These are phyloP conservation scores for Lipomyces kockii DNA, from an alignment of 805 yeast genomes.

Conservation along the genomic window DNA sequence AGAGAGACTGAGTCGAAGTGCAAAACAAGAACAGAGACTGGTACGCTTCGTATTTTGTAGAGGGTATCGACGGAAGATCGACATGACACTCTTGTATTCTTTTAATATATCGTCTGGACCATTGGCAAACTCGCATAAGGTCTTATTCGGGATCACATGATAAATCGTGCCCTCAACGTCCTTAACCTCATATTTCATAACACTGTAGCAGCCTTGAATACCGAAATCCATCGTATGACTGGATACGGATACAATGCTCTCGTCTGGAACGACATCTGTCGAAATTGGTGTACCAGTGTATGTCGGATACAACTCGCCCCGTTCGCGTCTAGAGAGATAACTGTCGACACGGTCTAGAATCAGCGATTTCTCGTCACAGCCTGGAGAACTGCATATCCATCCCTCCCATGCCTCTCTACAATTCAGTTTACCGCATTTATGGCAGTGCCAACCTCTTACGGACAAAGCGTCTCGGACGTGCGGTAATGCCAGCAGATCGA, in stretches of 20 bases:
- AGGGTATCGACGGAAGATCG: slow-evolving; percentile 9
- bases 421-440: slow-evolving; percentile 13
- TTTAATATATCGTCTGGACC: slow-evolving; percentile 5
- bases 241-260: not conserved
- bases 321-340: slow-evolving; percentile 1
- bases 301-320: not conserved
- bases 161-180: not conserved
- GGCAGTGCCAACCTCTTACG: slow-evolving; percentile 12
- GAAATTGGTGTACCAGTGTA: slow-evolving; percentile 5
- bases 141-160: slow-evolving; percentile 6
- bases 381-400: slow-evolving; percentile 10
- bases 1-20: not conserved
- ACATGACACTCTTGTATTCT: not conserved
- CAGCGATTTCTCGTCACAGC: slow-evolving; percentile 4
- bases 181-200: not conserved
- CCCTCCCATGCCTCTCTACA: slow-evolving; percentile 16
- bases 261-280: slow-evolving; percentile 1
- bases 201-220: slow-evolving; percentile 5
- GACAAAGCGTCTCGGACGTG: slow-evolving; percentile 2
- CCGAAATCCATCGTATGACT: not conserved
- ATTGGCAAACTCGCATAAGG: not conserved
- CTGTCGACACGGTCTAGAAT: slow-evolving; percentile 6
- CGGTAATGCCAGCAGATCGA: not conserved
- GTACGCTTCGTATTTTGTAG: slow-evolving; percentile 1
- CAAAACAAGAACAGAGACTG: not conserved